Percentiles rank a stretch among this genome's conserved stretches.
phyloP scores from a whole-genome alignment of 2,329 filamentous ascomycete genomes.

The Botrytis cinerea region DNA sequence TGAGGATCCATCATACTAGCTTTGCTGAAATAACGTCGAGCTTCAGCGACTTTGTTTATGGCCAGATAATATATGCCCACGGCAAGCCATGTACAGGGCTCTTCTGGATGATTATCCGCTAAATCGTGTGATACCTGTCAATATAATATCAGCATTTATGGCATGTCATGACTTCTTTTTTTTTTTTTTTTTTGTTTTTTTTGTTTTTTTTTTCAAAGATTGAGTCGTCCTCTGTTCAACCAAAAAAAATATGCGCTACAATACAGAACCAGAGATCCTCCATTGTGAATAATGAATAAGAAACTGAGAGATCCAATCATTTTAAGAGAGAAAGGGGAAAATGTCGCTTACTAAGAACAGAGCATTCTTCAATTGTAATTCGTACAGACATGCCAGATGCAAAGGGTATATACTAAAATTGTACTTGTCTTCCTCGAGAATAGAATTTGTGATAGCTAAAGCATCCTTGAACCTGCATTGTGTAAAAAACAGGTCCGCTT shows the following conservation, averaged over 20 bases:
- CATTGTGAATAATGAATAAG: neutral
- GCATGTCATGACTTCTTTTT: neutral
- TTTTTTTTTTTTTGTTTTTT: too few species aligned
- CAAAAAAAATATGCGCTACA: neutral
- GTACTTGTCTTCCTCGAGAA: constrained; percentile 82
- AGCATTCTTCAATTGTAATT: constrained; percentile 82
- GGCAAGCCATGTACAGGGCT: constrained; percentile 89
- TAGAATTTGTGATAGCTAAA: constrained; percentile 76
- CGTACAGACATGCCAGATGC: constrained; percentile 87
- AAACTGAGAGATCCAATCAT: neutral
- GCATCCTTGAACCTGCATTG: constrained; percentile 92
- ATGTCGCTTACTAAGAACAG: constrained; percentile 64
- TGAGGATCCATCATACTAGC: constrained; percentile 97
- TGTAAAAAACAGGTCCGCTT: constrained; percentile 89
- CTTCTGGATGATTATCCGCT: constrained; percentile 85
- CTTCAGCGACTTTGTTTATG: constrained; percentile 87
- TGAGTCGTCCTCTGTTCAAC: neutral
- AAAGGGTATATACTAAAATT: constrained; percentile 88
- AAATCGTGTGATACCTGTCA: constrained; percentile 75
- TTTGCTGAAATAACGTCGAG: constrained; percentile 94
- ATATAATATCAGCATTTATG: neutral
- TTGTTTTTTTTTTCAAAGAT: too few species aligned
- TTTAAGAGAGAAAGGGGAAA: constrained; percentile 34
- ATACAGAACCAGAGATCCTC: neutral
- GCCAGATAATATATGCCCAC: constrained; percentile 94